Conservation (phyloP, 1,139 yeast species). For the Debaryomycetaceae sp. region DNA sequence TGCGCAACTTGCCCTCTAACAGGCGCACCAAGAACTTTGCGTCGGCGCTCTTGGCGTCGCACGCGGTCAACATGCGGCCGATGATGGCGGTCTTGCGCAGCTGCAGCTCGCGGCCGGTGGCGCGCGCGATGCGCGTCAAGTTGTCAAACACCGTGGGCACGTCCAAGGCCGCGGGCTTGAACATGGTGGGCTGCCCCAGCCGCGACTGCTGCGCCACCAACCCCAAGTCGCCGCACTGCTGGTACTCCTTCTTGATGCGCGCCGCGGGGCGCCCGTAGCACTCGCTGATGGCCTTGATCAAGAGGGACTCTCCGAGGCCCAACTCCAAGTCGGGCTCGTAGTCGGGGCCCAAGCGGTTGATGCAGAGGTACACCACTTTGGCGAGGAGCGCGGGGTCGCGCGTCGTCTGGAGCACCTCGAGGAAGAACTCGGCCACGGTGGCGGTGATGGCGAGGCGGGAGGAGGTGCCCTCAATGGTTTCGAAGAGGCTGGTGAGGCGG, state of each 20-base stretch:
- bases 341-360: slow-evolving; percentile 90
- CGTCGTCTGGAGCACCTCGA: slow-evolving; percentile 52
- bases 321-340: slow-evolving; percentile 85
- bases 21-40: slow-evolving; percentile 89
- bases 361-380: slow-evolving; percentile 74
- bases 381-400: slow-evolving; percentile 52
- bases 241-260: slow-evolving; percentile 71
- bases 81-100: slow-evolving; percentile 69
- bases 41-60: slow-evolving; percentile 65
- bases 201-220: slow-evolving; percentile 81
- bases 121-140: slow-evolving; percentile 70
- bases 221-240: slow-evolving; percentile 86
- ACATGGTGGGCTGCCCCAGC: slow-evolving; percentile 86
- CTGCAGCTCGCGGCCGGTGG: slow-evolving; percentile 85
- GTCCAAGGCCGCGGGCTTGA: slow-evolving; percentile 79
- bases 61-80: slow-evolving; percentile 79
- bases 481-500: slow-evolving; percentile 64
- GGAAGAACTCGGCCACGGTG: slow-evolving; percentile 66
- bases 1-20: slow-evolving; percentile 86
- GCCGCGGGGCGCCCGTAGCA: slow-evolving; percentile 78
- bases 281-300: slow-evolving; percentile 85
- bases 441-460: slow-evolving; percentile 79
- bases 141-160: slow-evolving; percentile 69
- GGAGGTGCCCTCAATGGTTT: slow-evolving; percentile 70
- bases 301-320: slow-evolving; percentile 85